phyloP scores from a whole-genome alignment of 192 early-diverging fungal species.

The Powellomyces hirtus region DNA sequence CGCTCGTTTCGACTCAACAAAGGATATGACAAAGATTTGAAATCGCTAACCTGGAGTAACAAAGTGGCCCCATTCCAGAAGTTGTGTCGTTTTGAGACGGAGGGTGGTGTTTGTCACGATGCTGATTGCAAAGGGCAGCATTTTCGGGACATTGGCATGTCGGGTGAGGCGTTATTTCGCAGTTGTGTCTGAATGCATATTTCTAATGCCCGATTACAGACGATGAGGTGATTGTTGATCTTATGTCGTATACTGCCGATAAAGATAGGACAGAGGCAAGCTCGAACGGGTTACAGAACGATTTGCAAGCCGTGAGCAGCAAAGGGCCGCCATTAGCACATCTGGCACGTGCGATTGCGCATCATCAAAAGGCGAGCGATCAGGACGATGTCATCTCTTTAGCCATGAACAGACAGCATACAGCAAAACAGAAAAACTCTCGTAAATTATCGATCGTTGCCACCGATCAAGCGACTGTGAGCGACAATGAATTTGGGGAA shows the following conservation, averaged over 20 bases:
- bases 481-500: too few relatives aligned
- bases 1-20: slow-evolving; percentile 18
- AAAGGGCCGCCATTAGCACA: neutral
- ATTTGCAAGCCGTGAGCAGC: neutral
- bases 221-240: slow-evolving; percentile 3
- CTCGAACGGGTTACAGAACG: neutral
- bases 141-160: slow-evolving; percentile 11
- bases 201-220: neutral
- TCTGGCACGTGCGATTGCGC: neutral
- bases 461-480: too few relatives aligned
- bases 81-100: slow-evolving; percentile 24
- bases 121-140: slow-evolving; percentile 23
- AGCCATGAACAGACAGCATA: too few relatives aligned
- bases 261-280: neutral
- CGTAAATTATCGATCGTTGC: too few relatives aligned
- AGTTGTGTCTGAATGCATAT: too few relatives aligned
- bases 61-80: slow-evolving; percentile 19
- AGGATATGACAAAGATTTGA: slow-evolving; percentile 1
- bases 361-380: neutral
- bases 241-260: slow-evolving; percentile 3
- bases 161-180: slow-evolving; percentile 14
- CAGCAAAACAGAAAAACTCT: too few relatives aligned
- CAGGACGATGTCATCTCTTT: neutral
- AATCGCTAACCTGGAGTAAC: slow-evolving; percentile 19
- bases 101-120: slow-evolving; percentile 28